Base-by-base conservation (phyloP, 805 yeast species). In the Komagataella ulmi region DNA sequence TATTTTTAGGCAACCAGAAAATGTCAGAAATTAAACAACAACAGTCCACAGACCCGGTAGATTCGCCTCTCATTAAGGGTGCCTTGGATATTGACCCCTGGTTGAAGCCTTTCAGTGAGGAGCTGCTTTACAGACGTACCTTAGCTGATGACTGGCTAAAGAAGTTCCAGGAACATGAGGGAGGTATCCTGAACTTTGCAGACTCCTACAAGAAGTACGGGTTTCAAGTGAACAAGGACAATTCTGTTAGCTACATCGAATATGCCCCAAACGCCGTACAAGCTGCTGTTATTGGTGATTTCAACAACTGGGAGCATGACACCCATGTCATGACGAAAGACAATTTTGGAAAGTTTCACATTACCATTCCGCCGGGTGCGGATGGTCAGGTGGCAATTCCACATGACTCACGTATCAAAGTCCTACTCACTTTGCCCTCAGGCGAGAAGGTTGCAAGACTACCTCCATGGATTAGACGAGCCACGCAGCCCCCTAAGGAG, bases 201-300 rank as follows among this genome's bases (percentile, higher is more conserved):
- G 76, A 81, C 54, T 82, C 95, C 4, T 91, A 88, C 65, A 72
- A 81, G 59, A 62, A 65, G 18, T 86, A 81, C 67, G 99, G 99
- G 1, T 69, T 93, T 54, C 89, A 87, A 59, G 81, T 83, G 10
- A 70, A 77, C 55, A 61, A 61, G 12, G 76, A 77, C 51, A 77
- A 79, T 54, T 73, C 76, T 6, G 77, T 90, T 50, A 64, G 68
- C 2, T 85, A 85, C 60, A 73, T 78, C 23, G 96, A 91, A 66
- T 91, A 96, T 81, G 89, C 95, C 1, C 99, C 98, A 5, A 84
- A 88, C 61, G 98, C 96, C 1, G 61, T 59, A 3, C 70, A 64
- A 48, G 97, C 93, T 1, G 75, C 80, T 51, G 64, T 91, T n/a
- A 83, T 87, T 52, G 99, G 99, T 14, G 98, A 91, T 50, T 91